Evolutionary conservation across 805 yeast species (phyloP), one percentile per base, ranked within the genome.

Genomic region (Limtongia smithiae): DNA sequence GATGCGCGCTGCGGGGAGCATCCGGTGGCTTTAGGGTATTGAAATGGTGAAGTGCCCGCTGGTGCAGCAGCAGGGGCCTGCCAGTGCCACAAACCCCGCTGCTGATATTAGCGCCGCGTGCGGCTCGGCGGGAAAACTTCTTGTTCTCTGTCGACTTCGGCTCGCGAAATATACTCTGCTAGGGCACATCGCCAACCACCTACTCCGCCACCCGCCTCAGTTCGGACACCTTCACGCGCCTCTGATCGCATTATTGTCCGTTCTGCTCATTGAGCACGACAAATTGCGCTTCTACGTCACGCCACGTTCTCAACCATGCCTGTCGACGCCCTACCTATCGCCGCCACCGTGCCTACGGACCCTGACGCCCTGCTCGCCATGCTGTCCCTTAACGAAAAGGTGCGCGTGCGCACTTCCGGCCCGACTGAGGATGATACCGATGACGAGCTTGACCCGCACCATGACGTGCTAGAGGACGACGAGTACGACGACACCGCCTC

Each of bases 391-490:
- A 37, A 35, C 22, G 40, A 37, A 21, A 50, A 50, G 31, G 47
- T 45, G 6, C 44, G 42, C 3, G 50, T 50, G 28, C 32, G 36
- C 25, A 38, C 51, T 5, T 48, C 44, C 7, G 53, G 46, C 1
- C 50, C 50, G 3, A 33, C 42, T 3, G 44, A 45, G 15, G 56
- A 52, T 12, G 51, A 47, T 22, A 24, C 44, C 3, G 52, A 48
- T 22, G 56, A 51, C 38, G n/a, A n/a, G n/a, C n/a, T n/a, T n/a
- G 51, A 45, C 37, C 51, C 46, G 22, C 51, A 46, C 8, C 35
- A 31, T 12, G 51, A 18, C 15, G 36, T 25, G 3, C 9, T n/a
- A 38, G 21, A 18, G 4, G 37, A 38, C 28, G 50, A 39, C 35
- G 50, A 45, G 32, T 37, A 30, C 24, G 55, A 39, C 37, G 50